phyloP scores from a whole-genome alignment of 257 asterid genomes.

The Linaria vulgaris region DNA sequence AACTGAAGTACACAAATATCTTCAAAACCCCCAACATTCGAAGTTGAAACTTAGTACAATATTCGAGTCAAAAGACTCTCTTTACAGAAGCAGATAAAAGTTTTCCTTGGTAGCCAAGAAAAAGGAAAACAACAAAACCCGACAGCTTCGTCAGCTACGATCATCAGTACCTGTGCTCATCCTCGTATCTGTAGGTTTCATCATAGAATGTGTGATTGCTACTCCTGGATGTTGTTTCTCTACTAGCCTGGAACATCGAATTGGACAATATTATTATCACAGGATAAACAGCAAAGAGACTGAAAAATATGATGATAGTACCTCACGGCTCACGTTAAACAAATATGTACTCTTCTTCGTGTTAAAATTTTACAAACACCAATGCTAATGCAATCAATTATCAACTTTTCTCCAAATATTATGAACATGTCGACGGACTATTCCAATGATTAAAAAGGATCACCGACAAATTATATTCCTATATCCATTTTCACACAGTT shows the following conservation, averaged over 20 bases:
- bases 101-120: slow-evolving; percentile 13
- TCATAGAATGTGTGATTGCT: slow-evolving; percentile 39
- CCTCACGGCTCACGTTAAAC: slow-evolving; percentile 10
- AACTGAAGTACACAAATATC: slow-evolving; percentile 20
- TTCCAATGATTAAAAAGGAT: no score
- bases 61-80: slow-evolving; percentile 17
- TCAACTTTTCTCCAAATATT: no score
- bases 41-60: slow-evolving; percentile 18
- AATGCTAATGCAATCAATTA: no score
- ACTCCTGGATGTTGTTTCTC: slow-evolving; percentile 42
- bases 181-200: slow-evolving; percentile 50
- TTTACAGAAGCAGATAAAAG: slow-evolving; percentile 40
- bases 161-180: slow-evolving; percentile 61
- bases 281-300: not conserved
- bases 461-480: no score
- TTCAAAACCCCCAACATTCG: not conserved
- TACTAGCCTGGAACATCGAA: slow-evolving; percentile 48
- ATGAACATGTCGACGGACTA: no score
- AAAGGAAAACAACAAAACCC: not conserved
- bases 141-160: not conserved
- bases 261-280: not conserved
- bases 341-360: not conserved
- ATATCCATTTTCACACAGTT: no score
- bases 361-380: no score
- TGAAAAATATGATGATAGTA: not conserved